These are phyloP conservation scores for Cruciata laevipes DNA, from an alignment of 257 asterid species.

Conservation along the genomic window DNA sequence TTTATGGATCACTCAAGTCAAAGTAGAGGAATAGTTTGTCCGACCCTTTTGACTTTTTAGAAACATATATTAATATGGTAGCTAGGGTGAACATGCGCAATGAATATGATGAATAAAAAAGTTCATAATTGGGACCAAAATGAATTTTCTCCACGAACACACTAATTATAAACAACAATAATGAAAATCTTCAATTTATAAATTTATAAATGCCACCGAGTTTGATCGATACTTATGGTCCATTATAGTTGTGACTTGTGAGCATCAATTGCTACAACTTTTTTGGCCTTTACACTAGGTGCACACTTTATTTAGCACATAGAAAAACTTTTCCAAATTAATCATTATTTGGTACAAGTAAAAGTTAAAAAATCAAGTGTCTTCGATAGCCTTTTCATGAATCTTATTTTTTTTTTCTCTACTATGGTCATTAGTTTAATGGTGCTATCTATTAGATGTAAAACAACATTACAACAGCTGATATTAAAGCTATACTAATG, in stretches of 20 bases:
- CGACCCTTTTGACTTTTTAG: constrained; percentile 3
- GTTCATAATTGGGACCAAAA: neutral
- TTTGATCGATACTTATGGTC: constrained; percentile 12
- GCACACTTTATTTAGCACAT: neutral
- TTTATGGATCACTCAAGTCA: neutral
- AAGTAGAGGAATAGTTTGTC: neutral
- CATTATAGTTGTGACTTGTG: constrained; percentile 15
- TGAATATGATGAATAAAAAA: constrained; percentile 11
- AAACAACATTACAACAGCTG: no score
- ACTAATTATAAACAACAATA: neutral
- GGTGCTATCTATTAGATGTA: no score
- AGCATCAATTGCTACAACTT: constrained; percentile 10
- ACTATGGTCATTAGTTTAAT: no score
- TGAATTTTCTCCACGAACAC: constrained; percentile 4
- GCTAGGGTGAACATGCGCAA: constrained; percentile 13
- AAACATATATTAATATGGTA: neutral
- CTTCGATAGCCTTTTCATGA: no score
- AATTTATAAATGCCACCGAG: constrained; percentile 1
- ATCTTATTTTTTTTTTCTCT: no score
- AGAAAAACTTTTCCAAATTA: no score
- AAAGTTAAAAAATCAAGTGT: no score
- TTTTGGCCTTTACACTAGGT: constrained; percentile 5
- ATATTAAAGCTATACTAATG: no score
- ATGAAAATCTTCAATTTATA: constrained; percentile 2
- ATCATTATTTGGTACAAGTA: no score